Conservation (phyloP, 345 rosid genomes). For the Corchorus olitorius region DNA sequence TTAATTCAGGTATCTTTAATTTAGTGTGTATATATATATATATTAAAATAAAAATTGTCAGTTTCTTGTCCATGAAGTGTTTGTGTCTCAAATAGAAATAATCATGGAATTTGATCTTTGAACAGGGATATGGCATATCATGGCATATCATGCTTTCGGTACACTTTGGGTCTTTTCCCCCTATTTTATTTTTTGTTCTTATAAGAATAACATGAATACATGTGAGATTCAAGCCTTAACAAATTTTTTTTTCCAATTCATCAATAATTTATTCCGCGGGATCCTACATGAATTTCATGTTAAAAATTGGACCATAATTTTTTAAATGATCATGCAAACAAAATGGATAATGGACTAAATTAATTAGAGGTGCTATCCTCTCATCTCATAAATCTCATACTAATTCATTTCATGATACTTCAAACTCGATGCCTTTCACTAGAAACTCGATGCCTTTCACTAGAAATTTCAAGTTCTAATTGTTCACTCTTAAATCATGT, state of each 20-base stretch:
- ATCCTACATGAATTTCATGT: not conserved
- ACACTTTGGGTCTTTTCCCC: not conserved
- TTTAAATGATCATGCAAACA: too few species aligned
- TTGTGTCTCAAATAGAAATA: not conserved
- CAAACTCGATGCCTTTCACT: too few species aligned
- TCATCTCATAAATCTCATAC: too few species aligned
- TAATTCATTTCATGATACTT: too few species aligned
- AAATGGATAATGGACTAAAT: too few species aligned
- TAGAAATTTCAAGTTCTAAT: too few species aligned
- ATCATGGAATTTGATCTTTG: constrained; percentile 9
- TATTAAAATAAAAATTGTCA: too few species aligned
- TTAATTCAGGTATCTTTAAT: not conserved
- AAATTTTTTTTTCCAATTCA: not conserved
- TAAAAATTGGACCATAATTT: not conserved
- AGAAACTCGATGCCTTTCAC: too few species aligned
- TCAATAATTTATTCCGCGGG: not conserved
- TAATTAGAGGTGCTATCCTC: too few species aligned
- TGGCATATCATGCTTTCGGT: constrained; percentile 3
- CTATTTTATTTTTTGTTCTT: not conserved
- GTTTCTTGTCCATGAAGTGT: not conserved
- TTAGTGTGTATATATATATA: not conserved
- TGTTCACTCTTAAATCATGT: too few species aligned
- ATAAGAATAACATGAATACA: not conserved
- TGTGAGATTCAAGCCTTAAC: not conserved
- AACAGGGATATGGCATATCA: constrained; percentile 15